Conservation (phyloP, 805 yeast species). For the Saccharomycopsis sp. region DNA sequence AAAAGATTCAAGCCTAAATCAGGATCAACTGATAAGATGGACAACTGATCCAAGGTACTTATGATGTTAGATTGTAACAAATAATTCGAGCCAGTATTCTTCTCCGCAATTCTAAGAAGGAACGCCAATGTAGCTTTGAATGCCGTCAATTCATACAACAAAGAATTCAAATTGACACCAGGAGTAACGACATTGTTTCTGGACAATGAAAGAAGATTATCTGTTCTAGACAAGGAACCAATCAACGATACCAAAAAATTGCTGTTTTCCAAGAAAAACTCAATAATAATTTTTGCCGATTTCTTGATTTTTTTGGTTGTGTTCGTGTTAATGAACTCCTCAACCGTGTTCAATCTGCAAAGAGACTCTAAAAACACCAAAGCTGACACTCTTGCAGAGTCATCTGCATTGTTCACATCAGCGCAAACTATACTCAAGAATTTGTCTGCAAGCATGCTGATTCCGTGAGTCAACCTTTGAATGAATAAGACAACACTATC, state of each 20-base stretch:
- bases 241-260: constrained; percentile 60
- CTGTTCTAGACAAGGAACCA: constrained; percentile 54
- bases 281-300: constrained; percentile 40
- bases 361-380: constrained; percentile 64
- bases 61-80: constrained; percentile 68
- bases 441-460: constrained; percentile 51
- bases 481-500: constrained; percentile 26
- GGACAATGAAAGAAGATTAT: constrained; percentile 43
- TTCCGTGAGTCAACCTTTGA: constrained; percentile 41
- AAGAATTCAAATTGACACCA: constrained; percentile 34
- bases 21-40: constrained; percentile 60
- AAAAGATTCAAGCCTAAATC: constrained; percentile 61
- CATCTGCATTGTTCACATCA: constrained; percentile 76
- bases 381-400: constrained; percentile 65
- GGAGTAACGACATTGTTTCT: constrained; percentile 29
- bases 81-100: constrained; percentile 68
- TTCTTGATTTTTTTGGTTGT: no score
- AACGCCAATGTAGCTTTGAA: constrained; percentile 65
- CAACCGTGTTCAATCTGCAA: constrained; percentile 22
- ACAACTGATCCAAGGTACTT: constrained; percentile 46
- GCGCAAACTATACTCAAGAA: constrained; percentile 58
- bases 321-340: constrained; percentile 30
- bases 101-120: constrained; percentile 65
- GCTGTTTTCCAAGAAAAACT: constrained; percentile 45
- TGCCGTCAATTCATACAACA: constrained; percentile 67